Percentiles rank a stretch among this genome's conserved stretches.
Evolutionary conservation across 2,329 filamentous ascomycete species (phyloP).

Genomic region (Colletotrichum tanaceti): DNA sequence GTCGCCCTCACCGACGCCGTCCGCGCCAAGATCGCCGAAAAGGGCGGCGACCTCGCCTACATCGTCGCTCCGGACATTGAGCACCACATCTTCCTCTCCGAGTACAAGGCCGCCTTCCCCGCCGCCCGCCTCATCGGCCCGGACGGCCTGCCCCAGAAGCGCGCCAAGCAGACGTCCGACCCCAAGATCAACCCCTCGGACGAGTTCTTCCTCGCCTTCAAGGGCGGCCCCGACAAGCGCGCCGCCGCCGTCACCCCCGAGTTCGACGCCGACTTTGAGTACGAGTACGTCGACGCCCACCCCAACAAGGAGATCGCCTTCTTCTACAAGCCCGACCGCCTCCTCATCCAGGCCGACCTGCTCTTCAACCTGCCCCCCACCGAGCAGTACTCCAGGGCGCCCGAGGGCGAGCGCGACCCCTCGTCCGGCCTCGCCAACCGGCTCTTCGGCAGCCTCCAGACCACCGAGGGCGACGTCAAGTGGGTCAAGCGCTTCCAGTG

Average conservation of each 20-base stretch:
- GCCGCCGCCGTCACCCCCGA: conserved; percentile 72
- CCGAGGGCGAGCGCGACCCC: conserved; percentile 55
- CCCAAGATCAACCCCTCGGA: conserved; percentile 58
- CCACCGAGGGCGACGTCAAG: conserved; percentile 70
- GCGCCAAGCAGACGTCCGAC: conserved; percentile 68
- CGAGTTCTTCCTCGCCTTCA: conserved; percentile 76
- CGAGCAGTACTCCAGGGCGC: conserved; percentile 81
- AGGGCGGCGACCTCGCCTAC: conserved; percentile 81
- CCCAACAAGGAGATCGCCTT: conserved; percentile 90
- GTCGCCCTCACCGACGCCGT: conserved; percentile 84
- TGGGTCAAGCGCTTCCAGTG: conserved; percentile 86
- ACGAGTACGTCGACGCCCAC: conserved; percentile 84
- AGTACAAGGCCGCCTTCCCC: conserved; percentile 86
- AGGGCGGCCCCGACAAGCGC: conserved; percentile 61
- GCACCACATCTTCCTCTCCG: conserved; percentile 92
- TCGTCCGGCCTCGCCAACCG: conserved; percentile 45
- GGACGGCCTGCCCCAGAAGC: conserved; percentile 85
- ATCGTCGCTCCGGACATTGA: conserved; percentile 89
- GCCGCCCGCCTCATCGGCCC: conserved; percentile 83
- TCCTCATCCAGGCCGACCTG: conserved; percentile 89
- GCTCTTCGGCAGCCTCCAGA: conserved; percentile 63
- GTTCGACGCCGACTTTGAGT: conserved; percentile 88
- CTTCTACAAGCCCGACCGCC: conserved; percentile 80
- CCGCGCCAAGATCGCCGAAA: conserved; percentile 69
- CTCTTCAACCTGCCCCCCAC: conserved; percentile 89